Evolutionary conservation across 1,284 basidiomycete species (phyloP).

Genomic region (Ustilago xerochloae): DNA sequence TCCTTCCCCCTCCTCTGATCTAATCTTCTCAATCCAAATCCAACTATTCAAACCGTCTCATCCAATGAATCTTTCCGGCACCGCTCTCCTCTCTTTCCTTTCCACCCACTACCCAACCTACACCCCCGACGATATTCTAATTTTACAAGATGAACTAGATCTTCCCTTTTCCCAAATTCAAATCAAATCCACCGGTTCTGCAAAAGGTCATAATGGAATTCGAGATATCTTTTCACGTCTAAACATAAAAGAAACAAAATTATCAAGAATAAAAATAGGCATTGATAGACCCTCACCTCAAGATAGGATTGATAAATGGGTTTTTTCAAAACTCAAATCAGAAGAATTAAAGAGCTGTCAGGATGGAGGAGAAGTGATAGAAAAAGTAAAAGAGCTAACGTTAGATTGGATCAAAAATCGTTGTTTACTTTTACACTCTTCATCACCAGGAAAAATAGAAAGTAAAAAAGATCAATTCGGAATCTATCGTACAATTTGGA

Average conservation of each 20-base stretch:
- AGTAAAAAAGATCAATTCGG: constrained; percentile 33
- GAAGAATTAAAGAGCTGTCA: constrained; percentile 26
- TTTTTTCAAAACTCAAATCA: constrained; percentile 10
- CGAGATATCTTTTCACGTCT: constrained; percentile 23
- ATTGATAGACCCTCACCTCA: constrained; percentile 39
- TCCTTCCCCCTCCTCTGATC: neutral
- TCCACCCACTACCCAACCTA: neutral
- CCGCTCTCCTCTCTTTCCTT: constrained; percentile 14
- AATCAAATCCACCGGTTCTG: constrained; percentile 13
- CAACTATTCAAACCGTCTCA: constrained; percentile 33
- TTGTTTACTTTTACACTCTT: neutral
- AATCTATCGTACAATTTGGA: constrained; percentile 28
- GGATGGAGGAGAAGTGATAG: neutral
- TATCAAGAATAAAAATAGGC: constrained; percentile 21
- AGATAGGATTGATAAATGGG: constrained; percentile 38
- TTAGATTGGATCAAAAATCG: constrained; percentile 15
- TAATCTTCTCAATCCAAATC: constrained; percentile 14
- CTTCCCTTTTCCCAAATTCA: constrained; percentile 19
- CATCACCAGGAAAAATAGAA: neutral
- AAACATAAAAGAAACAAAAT: neutral
- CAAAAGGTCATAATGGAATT: constrained; percentile 39
- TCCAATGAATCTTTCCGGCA: constrained; percentile 41
- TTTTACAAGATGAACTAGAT: constrained; percentile 45
- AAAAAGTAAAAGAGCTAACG: neutral
- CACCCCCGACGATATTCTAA: constrained; percentile 10